Conservation (phyloP, 176 grass and related monocot genomes). For the Aegilops tauschii region DNA sequence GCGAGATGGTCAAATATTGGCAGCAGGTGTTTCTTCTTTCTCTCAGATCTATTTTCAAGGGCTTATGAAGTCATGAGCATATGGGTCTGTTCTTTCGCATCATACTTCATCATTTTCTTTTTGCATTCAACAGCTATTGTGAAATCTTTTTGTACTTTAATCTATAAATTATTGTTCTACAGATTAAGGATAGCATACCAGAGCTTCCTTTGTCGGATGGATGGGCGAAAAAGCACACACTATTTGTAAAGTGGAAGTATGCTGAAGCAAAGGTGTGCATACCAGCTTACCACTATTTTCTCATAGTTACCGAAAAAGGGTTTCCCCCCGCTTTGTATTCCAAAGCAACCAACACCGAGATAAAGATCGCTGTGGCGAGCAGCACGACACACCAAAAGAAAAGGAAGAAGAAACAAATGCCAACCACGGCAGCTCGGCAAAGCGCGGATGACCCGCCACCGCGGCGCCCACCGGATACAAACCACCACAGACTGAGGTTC, state of each 20-base stretch:
- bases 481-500: no score
- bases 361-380: no score
- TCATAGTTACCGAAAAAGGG: neutral
- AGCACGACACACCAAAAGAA: no score
- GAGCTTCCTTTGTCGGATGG: constrained; percentile 59
- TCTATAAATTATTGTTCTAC: constrained; percentile 18
- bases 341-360: no score
- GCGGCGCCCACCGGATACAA: no score
- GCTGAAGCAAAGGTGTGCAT: constrained; percentile 69
- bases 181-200: constrained; percentile 71
- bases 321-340: no score
- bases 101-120: constrained; percentile 1
- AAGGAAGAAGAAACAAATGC: no score
- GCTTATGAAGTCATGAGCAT: neutral
- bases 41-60: constrained; percentile 3
- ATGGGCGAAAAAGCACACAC: constrained; percentile 67
- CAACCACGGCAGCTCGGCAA: no score
- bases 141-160: neutral
- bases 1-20: constrained; percentile 87
- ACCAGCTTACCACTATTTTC: neutral
- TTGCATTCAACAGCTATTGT: neutral
- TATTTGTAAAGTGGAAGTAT: constrained; percentile 84
- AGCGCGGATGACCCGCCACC: no score
- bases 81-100: neutral
- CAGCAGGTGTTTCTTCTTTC: constrained; percentile 55